phyloP scores from a whole-genome alignment of 441 rosid genomes.

The Mallotus japonicus region DNA sequence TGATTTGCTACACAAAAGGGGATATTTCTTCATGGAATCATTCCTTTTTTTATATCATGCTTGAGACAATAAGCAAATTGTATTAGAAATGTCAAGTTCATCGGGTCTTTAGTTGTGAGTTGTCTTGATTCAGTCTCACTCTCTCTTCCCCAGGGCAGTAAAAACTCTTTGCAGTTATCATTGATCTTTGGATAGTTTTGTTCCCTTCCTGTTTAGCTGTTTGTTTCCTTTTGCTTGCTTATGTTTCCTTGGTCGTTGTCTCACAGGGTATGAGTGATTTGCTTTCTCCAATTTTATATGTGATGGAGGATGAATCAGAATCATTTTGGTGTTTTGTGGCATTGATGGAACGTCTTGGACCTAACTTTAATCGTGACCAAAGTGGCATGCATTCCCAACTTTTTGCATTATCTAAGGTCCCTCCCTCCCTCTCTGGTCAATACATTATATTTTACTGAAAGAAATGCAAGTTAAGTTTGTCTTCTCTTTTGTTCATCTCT shows the following conservation, averaged over 20 bases:
- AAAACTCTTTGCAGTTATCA: background rate
- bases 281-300: conserved; percentile 86
- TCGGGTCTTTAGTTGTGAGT: conserved; percentile 1
- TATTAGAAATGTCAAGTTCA: background rate
- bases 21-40: background rate
- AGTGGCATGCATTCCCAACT: conserved; percentile 99
- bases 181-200: background rate
- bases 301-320: conserved; percentile 87
- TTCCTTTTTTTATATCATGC: background rate
- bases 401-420: conserved; percentile 92
- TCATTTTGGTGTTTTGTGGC: conserved; percentile 98
- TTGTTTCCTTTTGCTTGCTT: conserved; percentile 1
- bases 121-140: background rate
- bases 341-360: conserved; percentile 93
- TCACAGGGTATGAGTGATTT: conserved; percentile 97
- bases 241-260: conserved; percentile 4
- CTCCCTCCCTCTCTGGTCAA: conserved; percentile 12
- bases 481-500: background rate
- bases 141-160: background rate
- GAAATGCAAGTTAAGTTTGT: background rate
- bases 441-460: background rate
- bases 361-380: conserved; percentile 97
- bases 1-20: background rate
- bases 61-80: background rate
- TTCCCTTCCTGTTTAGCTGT: background rate